phyloP scores from a whole-genome alignment of 2,329 filamentous ascomycete species.

The Fusarium pseudonygamai region DNA sequence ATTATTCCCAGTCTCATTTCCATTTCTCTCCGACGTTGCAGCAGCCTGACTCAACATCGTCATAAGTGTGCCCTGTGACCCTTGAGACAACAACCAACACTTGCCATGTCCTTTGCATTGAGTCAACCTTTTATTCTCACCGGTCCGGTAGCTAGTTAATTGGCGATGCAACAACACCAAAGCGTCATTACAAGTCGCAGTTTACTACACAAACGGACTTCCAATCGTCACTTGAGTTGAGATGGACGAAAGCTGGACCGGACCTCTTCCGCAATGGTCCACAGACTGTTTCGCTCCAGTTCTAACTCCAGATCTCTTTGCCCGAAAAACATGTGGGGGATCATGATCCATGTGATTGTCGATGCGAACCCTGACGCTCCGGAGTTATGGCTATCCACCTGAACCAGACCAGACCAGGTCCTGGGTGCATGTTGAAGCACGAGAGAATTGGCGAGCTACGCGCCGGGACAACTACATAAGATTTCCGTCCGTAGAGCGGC shows the following conservation, averaged over 20 bases:
- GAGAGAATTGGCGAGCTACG: constrained; percentile 1
- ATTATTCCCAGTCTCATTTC: constrained; percentile 36
- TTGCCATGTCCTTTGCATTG: neutral
- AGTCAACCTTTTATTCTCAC: neutral
- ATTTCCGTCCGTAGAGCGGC: neutral
- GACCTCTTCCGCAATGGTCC: constrained; percentile 8
- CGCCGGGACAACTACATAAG: neutral
- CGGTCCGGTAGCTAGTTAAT: neutral
- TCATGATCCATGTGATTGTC: constrained; percentile 29
- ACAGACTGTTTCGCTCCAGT: constrained; percentile 12
- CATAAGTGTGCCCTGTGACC: constrained; percentile 14
- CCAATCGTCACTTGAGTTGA: neutral
- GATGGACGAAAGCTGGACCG: neutral
- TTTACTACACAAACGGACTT: neutral
- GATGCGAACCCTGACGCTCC: constrained; percentile 25
- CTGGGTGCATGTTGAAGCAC: neutral
- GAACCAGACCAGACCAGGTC: neutral
- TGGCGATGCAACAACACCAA: neutral
- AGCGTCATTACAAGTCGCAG: constrained; percentile 16
- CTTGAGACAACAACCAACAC: constrained; percentile 9
- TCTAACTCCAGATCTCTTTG: constrained; percentile 9
- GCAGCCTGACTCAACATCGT: constrained; percentile 1
- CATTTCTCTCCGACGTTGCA: constrained; percentile 23
- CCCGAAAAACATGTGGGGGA: constrained; percentile 31
- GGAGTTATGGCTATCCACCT: constrained; percentile 6